Base-by-base conservation (phyloP, 768 basidiomycete genomes). In the Termitomyces sp. region DNA sequence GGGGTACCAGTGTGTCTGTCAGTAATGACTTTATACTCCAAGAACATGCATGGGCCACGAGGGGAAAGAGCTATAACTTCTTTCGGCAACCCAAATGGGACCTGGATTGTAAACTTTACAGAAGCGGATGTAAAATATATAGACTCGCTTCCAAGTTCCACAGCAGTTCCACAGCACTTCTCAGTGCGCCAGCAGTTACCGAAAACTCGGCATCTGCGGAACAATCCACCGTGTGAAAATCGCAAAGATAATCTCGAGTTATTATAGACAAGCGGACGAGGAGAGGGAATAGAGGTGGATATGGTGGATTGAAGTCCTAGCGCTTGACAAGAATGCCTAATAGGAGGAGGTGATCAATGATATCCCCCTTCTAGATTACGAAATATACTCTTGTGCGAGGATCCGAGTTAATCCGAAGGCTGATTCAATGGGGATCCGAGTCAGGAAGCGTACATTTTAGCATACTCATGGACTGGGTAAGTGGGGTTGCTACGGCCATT, bases 21-120 rank as follows among this genome's bases (percentile, higher is more conserved):
- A 55, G 67, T 88, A 55, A 60, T 60, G 42, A 39, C 63, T 77
- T 75, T 76, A 76, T 76, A 76, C 64, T 70, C 63, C 28, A 28
- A 28, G 28, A 28, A 28, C 28, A 28, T 28, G 75, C 73, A 70
- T 66, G 69, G 71, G 63, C 73, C 76, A 76, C 73, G 76, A 78
- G 76, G 75, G 65, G 67, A 66, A 65, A 63, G n/a, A n/a, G 61
- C 56, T 64, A 57, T 58, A 65, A 20, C 64, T 65, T 62, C 63
- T 58, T n/a, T 42, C 48, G 55, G 59, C 53, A 33, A 39, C 32
- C 67, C 65, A 67, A 69, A 68, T 63, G 64, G 59, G 69, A 69
- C 63, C 33, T 59, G 45, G 50, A 40, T 59, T 58, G 28, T 55
- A 50, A 51, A 44, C 28, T 28, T 59, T 54, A 38, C 58, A 54